A percentile compares a stretch with the other conserved stretches of the same genome.
These are phyloP conservation scores for Chlorophyllum brunneum DNA, from an alignment of 768 basidiomycete genomes.

Conservation along the genomic window DNA sequence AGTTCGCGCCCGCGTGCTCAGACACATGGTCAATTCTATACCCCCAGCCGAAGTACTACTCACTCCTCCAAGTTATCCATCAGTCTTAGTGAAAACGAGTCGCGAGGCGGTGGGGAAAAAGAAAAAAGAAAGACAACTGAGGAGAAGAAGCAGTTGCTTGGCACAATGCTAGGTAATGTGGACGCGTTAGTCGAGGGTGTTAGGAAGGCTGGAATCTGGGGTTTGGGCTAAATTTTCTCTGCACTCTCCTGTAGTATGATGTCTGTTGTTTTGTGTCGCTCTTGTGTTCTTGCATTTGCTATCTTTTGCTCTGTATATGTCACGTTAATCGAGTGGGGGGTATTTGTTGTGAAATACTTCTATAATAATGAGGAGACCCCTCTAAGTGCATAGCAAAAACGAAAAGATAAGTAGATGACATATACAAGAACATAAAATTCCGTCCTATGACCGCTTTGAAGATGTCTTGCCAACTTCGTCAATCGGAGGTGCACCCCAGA, in stretches of 20 bases:
- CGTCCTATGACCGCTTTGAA: slow-evolving; percentile 1
- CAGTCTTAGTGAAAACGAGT: neutral
- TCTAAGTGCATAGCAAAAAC: neutral
- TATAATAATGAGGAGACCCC: neutral
- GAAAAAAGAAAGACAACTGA: slow-evolving; percentile 55
- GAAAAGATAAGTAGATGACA: neutral
- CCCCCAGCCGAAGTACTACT: slow-evolving; percentile 8
- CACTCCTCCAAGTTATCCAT: slow-evolving; percentile 3
- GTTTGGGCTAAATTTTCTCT: slow-evolving; percentile 37
- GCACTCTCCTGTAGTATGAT: neutral
- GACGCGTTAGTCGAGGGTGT: slow-evolving; percentile 89
- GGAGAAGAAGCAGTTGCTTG: slow-evolving; percentile 79
- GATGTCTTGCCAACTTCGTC: slow-evolving; percentile 41
- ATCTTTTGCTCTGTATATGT: slow-evolving; percentile 12
- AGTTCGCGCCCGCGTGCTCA: slow-evolving; percentile 9
- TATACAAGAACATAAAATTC: too few relatives aligned
- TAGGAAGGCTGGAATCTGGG: slow-evolving; percentile 84
- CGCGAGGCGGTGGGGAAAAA: slow-evolving; percentile 13
- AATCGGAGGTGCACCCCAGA: slow-evolving; percentile 72
- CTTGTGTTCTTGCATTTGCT: slow-evolving; percentile 7
- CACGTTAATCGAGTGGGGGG: neutral
- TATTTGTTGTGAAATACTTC: neutral
- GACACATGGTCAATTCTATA: slow-evolving; percentile 8
- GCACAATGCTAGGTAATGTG: slow-evolving; percentile 85
- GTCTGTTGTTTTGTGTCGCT: slow-evolving; percentile 15